Evolutionary conservation across 257 asterid species (phyloP).

Genomic region (Knoxia roxburghii): DNA sequence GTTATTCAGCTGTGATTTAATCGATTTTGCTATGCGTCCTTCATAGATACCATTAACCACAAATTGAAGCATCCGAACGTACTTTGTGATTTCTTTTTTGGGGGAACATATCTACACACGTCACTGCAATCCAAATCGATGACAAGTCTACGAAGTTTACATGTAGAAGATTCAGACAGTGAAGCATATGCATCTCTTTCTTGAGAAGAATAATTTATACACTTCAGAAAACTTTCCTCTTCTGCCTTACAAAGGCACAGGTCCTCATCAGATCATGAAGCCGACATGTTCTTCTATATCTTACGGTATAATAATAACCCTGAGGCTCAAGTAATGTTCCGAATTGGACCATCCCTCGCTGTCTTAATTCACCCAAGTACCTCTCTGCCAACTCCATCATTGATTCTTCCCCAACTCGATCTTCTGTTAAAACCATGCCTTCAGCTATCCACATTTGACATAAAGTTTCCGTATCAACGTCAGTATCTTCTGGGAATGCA

Average conservation of each 20-base stretch:
- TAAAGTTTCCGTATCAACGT: not conserved
- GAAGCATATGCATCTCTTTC: not conserved
- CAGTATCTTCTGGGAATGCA: slow-evolving; percentile 1
- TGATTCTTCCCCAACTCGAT: not conserved
- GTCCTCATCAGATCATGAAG: slow-evolving; percentile 5
- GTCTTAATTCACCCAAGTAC: slow-evolving; percentile 4
- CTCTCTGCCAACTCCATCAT: slow-evolving; percentile 9
- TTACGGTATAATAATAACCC: not conserved
- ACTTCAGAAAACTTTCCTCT: not conserved
- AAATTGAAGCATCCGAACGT: not conserved
- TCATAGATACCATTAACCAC: too few relatives aligned
- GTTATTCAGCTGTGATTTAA: not conserved
- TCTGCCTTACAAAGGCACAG: not conserved
- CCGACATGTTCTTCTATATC: not conserved
- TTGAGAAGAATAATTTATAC: not conserved
- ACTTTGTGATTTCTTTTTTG: not conserved
- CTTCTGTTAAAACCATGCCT: not conserved
- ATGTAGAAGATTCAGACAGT: not conserved
- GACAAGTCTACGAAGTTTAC: not conserved
- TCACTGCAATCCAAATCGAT: not conserved
- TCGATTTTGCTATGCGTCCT: not conserved
- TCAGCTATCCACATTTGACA: slow-evolving; percentile 6
- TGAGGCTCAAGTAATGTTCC: not conserved
- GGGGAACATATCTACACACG: not conserved
- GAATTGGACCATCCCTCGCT: slow-evolving; percentile 6